These are phyloP conservation scores for Teratosphaeria epicoccoides DNA, from an alignment of 2,329 filamentous ascomycete genomes.

Conservation along the genomic window DNA sequence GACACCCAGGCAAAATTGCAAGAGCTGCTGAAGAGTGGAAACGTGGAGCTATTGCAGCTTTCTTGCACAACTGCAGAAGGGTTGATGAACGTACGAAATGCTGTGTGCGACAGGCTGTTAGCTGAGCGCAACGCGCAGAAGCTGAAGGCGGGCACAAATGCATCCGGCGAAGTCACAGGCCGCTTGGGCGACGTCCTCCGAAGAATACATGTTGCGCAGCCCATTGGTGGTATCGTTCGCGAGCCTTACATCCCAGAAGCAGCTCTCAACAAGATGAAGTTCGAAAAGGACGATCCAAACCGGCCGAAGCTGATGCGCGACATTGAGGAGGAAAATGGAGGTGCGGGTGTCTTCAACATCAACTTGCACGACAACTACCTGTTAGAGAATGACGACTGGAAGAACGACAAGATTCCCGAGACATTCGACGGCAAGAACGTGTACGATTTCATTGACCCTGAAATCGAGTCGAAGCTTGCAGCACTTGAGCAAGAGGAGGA, in stretches of 20 bases:
- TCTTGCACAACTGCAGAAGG: conserved; percentile 94
- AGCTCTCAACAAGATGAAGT: conserved; percentile 71
- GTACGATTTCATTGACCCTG: conserved; percentile 92
- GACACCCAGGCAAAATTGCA: conserved; percentile 70
- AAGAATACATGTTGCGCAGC: conserved; percentile 93
- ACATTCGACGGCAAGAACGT: conserved; percentile 93
- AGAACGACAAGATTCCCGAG: conserved; percentile 90
- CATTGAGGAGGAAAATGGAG: conserved; percentile 82
- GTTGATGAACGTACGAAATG: conserved; percentile 89
- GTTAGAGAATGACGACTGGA: conserved; percentile 84
- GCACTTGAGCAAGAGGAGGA: conserved; percentile 94
- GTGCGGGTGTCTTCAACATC: conserved; percentile 90
- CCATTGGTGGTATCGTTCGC: conserved; percentile 65
- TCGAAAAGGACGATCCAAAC: conserved; percentile 81
- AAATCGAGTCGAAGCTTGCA: conserved; percentile 86
- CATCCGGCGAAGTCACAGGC: conserved; percentile 61
- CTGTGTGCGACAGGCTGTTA: conserved; percentile 83
- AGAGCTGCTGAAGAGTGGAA: conserved; percentile 68
- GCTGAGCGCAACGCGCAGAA: conserved; percentile 92
- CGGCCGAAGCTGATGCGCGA: conserved; percentile 72
- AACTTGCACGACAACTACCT: conserved; percentile 82
- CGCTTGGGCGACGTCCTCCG: conserved; percentile 83
- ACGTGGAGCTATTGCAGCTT: conserved; percentile 85
- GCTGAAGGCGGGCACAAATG: conserved; percentile 77
- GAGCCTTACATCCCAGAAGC: conserved; percentile 85